Percentiles rank a stretch among this genome's conserved stretches.
These are phyloP conservation scores for Ploettnerulaceae sp. DNA, from an alignment of 2,329 filamentous ascomycete species.

Conservation along the genomic window DNA sequence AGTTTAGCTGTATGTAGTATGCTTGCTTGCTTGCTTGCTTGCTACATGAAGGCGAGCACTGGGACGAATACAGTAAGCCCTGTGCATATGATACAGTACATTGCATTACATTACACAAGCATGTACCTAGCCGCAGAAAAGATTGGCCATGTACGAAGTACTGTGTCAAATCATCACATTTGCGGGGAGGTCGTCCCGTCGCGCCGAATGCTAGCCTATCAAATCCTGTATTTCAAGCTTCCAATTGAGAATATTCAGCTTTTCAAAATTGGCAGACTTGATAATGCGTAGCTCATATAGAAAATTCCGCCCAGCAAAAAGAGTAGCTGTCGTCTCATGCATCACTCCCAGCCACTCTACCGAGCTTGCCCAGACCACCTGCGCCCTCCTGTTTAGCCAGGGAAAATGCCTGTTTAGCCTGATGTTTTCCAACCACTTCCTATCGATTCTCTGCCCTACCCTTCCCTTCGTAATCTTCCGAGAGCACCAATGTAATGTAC, in stretches of 20 bases:
- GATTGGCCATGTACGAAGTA: conserved; percentile 1
- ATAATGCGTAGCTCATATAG: conserved; percentile 7
- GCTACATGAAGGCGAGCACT: too few relatives aligned
- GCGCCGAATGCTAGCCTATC: conserved; percentile 6
- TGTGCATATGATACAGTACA: too few relatives aligned
- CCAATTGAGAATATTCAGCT: neutral
- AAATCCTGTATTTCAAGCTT: neutral
- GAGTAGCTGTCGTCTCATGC: neutral
- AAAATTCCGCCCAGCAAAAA: neutral
- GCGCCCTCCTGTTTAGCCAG: conserved; percentile 2
- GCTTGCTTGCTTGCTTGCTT: too few relatives aligned
- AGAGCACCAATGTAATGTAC: neutral
- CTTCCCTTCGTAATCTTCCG: too few relatives aligned
- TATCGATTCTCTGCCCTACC: too few relatives aligned
- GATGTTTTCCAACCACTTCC: neutral
- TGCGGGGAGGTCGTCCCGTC: conserved; percentile 12
- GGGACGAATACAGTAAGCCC: too few relatives aligned
- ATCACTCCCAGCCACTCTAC: neutral
- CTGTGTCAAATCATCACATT: too few relatives aligned
- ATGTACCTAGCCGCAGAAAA: neutral
- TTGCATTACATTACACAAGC: too few relatives aligned
- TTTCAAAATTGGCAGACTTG: neutral
- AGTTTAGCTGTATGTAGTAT: too few relatives aligned
- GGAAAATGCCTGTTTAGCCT: conserved; percentile 7
- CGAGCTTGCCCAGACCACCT: neutral